Evolutionary conservation across 2,329 filamentous ascomycete genomes (phyloP).

Genomic region (Xylaria sp.): DNA sequence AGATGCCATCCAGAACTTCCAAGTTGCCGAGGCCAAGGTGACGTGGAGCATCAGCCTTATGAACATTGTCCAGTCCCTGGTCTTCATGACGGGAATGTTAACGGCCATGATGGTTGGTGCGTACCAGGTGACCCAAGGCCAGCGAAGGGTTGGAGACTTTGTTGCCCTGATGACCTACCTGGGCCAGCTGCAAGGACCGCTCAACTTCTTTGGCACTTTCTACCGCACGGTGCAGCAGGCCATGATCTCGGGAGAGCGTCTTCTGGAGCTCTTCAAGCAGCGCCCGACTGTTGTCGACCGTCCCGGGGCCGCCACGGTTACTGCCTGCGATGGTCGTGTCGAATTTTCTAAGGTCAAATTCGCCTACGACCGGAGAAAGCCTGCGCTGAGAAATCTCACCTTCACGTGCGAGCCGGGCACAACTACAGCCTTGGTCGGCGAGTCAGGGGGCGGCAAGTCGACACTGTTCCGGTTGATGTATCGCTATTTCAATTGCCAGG

Average conservation of each 20-base stretch:
- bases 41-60: slow-evolving; percentile 76
- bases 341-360: slow-evolving; percentile 89
- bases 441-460: slow-evolving; percentile 96
- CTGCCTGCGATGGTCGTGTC: slow-evolving; percentile 77
- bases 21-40: slow-evolving; percentile 75
- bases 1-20: slow-evolving; percentile 70
- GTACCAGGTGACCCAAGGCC: slow-evolving; percentile 72
- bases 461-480: slow-evolving; percentile 95
- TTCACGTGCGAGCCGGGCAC: slow-evolving; percentile 89
- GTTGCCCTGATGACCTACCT: slow-evolving; percentile 76
- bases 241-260: slow-evolving; percentile 95
- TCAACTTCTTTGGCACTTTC: slow-evolving; percentile 92
- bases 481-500: slow-evolving; percentile 87
- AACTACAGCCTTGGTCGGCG: slow-evolving; percentile 93
- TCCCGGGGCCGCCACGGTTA: slow-evolving; percentile 64
- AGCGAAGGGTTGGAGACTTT: slow-evolving; percentile 70
- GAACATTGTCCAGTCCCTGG: slow-evolving; percentile 78
- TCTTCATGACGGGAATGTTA: slow-evolving; percentile 78
- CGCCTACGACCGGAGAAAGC: slow-evolving; percentile 83
- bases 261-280: slow-evolving; percentile 95
- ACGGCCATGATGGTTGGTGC: slow-evolving; percentile 73
- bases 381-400: slow-evolving; percentile 79
- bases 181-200: slow-evolving; percentile 75
- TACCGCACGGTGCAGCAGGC: slow-evolving; percentile 95
- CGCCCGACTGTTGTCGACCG: slow-evolving; percentile 86